Evolutionary conservation across 148 eudicot species (phyloP).

Genomic region (Tetragonia tetragonoides): DNA sequence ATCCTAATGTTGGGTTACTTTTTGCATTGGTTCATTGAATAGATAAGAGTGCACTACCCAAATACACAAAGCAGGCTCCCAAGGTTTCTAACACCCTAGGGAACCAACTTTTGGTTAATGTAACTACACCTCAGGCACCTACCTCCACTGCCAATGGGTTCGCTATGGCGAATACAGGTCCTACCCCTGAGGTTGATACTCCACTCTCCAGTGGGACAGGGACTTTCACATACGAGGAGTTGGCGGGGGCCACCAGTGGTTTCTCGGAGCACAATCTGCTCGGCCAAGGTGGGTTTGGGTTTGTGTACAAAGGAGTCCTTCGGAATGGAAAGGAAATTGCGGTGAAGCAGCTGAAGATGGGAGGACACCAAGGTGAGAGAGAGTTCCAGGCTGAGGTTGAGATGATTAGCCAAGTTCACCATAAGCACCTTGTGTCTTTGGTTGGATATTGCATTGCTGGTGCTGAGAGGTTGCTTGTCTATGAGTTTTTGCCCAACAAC

Average conservation of each 20-base stretch:
- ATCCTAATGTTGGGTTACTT: neutral
- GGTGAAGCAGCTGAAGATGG: slow-evolving; percentile 50
- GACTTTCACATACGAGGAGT: slow-evolving; percentile 39
- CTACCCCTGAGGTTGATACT: neutral
- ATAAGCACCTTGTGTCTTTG: slow-evolving; percentile 53
- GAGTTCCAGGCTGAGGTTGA: slow-evolving; percentile 56
- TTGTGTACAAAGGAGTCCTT: slow-evolving; percentile 48
- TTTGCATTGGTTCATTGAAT: slow-evolving; percentile 11
- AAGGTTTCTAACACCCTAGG: slow-evolving; percentile 17
- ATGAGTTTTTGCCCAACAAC: slow-evolving; percentile 49
- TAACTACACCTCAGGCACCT: slow-evolving; percentile 5
- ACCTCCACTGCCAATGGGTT: neutral
- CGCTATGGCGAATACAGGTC: slow-evolving; percentile 4
- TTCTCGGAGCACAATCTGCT: slow-evolving; percentile 45
- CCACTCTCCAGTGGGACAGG: slow-evolving; percentile 35
- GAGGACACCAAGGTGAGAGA: slow-evolving; percentile 51
- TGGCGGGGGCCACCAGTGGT: slow-evolving; percentile 37
- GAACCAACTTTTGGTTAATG: slow-evolving; percentile 1
- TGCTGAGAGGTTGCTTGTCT: slow-evolving; percentile 45
- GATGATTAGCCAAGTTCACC: slow-evolving; percentile 58
- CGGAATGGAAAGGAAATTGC: slow-evolving; percentile 50
- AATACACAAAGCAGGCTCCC: slow-evolving; percentile 28
- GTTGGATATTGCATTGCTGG: slow-evolving; percentile 55
- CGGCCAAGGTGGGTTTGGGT: slow-evolving; percentile 56
- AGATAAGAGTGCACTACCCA: slow-evolving; percentile 34